Evolutionary conservation across 352 stramenopile genomes (phyloP).

Genomic region (Thalassiosira sp.): DNA sequence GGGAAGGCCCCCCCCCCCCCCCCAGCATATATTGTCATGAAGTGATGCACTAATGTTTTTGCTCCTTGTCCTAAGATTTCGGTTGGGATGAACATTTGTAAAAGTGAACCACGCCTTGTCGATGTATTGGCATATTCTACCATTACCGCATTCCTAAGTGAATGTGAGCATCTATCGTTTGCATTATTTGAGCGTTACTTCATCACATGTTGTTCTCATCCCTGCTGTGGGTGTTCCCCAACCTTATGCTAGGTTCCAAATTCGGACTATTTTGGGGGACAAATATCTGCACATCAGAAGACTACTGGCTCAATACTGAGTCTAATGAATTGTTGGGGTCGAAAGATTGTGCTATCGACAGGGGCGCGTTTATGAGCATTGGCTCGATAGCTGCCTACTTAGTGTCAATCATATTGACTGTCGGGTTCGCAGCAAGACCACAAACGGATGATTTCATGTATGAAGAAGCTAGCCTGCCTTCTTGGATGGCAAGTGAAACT

Average conservation of each 20-base stretch:
- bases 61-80: constrained; percentile 16
- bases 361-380: constrained; percentile 30
- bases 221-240: not conserved
- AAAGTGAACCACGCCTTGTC: constrained; percentile 23
- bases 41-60: no score
- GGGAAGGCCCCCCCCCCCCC: no score
- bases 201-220: not conserved
- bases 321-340: constrained; percentile 25
- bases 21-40: no score
- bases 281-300: constrained; percentile 27
- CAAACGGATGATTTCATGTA: constrained; percentile 24
- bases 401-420: constrained; percentile 15
- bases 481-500: constrained; percentile 26
- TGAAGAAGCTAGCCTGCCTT: constrained; percentile 30
- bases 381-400: constrained; percentile 23
- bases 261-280: constrained; percentile 32
- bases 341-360: constrained; percentile 11
- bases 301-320: constrained; percentile 31
- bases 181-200: constrained; percentile 4
- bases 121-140: constrained; percentile 40
- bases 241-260: constrained; percentile 22
- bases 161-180: constrained; percentile 18
- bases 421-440: constrained; percentile 22
- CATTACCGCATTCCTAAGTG: constrained; percentile 24
- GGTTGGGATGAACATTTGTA: constrained; percentile 22